These are phyloP conservation scores for Trichosanthes cucumerina DNA, from an alignment of 306 rosid species.

Conservation along the genomic window DNA sequence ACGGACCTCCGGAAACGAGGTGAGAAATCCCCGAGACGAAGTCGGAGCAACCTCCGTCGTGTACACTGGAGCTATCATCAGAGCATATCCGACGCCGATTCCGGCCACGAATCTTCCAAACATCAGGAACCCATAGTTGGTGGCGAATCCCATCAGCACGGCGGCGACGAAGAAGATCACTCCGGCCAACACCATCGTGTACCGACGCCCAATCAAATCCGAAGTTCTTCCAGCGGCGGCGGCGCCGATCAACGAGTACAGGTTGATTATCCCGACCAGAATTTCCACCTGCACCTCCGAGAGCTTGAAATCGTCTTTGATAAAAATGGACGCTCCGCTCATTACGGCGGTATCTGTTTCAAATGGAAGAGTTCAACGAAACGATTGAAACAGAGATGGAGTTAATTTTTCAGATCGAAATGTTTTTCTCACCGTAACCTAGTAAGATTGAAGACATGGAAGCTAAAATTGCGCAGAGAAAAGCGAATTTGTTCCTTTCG, in stretches of 20 bases:
- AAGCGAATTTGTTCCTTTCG: conserved; percentile 29
- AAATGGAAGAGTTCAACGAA: background rate
- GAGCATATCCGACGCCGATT: background rate
- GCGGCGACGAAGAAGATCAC: conserved; percentile 47
- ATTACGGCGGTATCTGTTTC: background rate
- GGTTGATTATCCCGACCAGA: conserved; percentile 37
- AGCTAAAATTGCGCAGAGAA: conserved; percentile 48
- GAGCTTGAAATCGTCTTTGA: background rate
- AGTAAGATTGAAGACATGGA: conserved; percentile 55
- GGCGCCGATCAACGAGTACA: conserved; percentile 46
- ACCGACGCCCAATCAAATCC: conserved; percentile 67
- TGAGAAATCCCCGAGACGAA: background rate
- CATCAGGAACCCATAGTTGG: conserved; percentile 34
- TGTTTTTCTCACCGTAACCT: conserved; percentile 39
- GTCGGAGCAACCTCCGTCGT: conserved; percentile 4
- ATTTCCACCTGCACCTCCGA: conserved; percentile 36
- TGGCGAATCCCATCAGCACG: conserved; percentile 46
- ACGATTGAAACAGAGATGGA: background rate
- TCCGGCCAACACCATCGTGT: conserved; percentile 40
- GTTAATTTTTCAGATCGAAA: background rate
- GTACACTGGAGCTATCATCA: background rate
- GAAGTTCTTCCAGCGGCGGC: conserved; percentile 46
- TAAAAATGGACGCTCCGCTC: background rate
- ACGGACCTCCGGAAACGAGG: background rate
- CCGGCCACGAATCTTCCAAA: conserved; percentile 6